Percentiles rank a stretch among this genome's conserved stretches.
These are phyloP conservation scores for Rhizopogon rudus DNA, from an alignment of 768 basidiomycete species.

Conservation along the genomic window DNA sequence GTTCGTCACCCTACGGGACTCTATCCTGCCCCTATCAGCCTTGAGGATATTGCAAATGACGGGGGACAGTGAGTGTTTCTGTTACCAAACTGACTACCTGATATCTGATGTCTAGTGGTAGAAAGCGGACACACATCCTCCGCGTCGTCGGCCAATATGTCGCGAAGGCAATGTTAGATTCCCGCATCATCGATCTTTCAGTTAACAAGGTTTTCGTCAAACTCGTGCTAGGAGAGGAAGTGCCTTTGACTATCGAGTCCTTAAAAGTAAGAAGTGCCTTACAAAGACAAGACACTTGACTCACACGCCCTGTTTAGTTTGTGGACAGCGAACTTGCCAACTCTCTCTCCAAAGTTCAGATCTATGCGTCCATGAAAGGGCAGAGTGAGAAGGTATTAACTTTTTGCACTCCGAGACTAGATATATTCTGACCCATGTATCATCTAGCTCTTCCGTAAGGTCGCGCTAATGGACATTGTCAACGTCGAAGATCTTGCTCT, in stretches of 20 bases:
- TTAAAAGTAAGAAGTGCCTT: constrained; percentile 57
- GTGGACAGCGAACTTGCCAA: constrained; percentile 84
- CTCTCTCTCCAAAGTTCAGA: constrained; percentile 77
- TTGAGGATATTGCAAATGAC: constrained; percentile 64
- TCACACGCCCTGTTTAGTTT: constrained; percentile 40
- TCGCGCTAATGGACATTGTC: constrained; percentile 54
- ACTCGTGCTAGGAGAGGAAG: constrained; percentile 79
- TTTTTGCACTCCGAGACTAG: not conserved
- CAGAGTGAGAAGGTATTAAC: constrained; percentile 52
- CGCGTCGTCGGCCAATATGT: constrained; percentile 93
- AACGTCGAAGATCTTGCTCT: constrained; percentile 84
- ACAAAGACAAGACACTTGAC: not conserved
- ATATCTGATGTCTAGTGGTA: constrained; percentile 24
- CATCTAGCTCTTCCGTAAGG: constrained; percentile 47
- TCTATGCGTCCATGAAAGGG: constrained; percentile 47
- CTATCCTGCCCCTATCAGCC: constrained; percentile 80
- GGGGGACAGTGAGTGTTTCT: constrained; percentile 60
- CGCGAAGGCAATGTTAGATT: constrained; percentile 95
- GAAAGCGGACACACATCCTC: constrained; percentile 83
- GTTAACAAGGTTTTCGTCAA: constrained; percentile 96
- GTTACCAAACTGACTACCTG: not conserved
- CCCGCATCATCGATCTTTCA: constrained; percentile 92
- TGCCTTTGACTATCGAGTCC: constrained; percentile 78
- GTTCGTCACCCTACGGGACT: constrained; percentile 84
- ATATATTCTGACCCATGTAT: not conserved